Evolutionary conservation across 2,329 filamentous ascomycete genomes (phyloP).

Genomic region (Sarocladiaceae sp.): DNA sequence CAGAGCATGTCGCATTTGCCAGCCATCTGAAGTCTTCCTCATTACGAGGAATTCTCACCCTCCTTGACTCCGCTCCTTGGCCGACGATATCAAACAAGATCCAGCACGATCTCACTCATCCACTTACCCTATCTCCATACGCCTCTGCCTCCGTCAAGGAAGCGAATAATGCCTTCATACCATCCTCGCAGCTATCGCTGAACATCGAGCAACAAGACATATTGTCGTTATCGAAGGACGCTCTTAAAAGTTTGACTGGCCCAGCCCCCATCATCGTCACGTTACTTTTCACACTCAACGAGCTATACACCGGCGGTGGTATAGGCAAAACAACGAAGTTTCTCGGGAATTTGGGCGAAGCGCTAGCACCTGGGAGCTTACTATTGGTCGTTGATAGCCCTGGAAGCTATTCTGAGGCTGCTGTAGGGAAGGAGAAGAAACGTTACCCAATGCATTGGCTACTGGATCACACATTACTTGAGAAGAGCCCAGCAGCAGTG

Average conservation of each 20-base stretch:
- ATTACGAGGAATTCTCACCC: conserved; percentile 41
- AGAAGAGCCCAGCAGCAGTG: conserved; percentile 25
- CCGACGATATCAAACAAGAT: conserved; percentile 56
- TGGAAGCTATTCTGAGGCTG: conserved; percentile 84
- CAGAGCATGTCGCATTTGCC: conserved; percentile 55
- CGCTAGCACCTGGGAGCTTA: conserved; percentile 55
- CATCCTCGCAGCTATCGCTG: conserved; percentile 29
- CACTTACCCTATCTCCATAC: conserved; percentile 47
- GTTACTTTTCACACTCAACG: conserved; percentile 91
- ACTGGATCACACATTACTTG: conserved; percentile 73
- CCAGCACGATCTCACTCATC: conserved; percentile 47
- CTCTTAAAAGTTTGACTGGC: conserved; percentile 28
- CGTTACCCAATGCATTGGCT: conserved; percentile 94
- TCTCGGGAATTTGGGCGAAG: conserved; percentile 62
- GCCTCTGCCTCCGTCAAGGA: conserved; percentile 43
- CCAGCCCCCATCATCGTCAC: conserved; percentile 59
- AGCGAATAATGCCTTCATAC: conserved; percentile 41
- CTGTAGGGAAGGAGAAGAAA: conserved; percentile 56
- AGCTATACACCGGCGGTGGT: conserved; percentile 79
- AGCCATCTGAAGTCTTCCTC: conserved; percentile 29
- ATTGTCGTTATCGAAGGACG: conserved; percentile 33
- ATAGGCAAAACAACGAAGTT: conserved; percentile 71
- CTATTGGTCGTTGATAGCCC: conserved; percentile 89
- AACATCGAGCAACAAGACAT: conserved; percentile 46
- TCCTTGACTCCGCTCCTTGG: conserved; percentile 87